A percentile compares a stretch with the other conserved stretches of the same genome.
Evolutionary conservation across 2,329 filamentous ascomycete species (phyloP).

Genomic region (Colletotrichum melonis): DNA sequence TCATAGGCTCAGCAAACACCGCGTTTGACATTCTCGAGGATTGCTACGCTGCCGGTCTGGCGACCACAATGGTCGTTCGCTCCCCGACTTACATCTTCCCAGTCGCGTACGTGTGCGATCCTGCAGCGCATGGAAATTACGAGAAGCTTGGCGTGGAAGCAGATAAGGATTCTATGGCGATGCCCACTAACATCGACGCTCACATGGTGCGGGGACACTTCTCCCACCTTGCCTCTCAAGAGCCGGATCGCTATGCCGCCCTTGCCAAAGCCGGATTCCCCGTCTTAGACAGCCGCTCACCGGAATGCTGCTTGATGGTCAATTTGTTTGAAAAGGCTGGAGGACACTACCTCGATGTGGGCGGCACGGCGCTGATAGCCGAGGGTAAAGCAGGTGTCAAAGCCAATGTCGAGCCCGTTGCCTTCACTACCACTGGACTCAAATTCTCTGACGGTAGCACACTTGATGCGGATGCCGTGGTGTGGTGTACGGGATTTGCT

Average conservation of each 20-base stretch:
- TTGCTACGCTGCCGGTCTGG: conserved; percentile 43
- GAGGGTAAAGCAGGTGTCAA: conserved; percentile 44
- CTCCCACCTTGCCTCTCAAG: background rate
- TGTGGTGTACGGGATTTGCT: conserved; percentile 50
- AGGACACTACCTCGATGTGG: conserved; percentile 50
- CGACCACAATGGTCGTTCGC: conserved; percentile 47
- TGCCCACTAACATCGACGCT: conserved; percentile 7
- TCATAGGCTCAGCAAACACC: conserved; percentile 53
- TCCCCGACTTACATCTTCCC: conserved; percentile 50
- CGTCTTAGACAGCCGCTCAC: conserved; percentile 10
- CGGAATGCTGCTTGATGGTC: conserved; percentile 18
- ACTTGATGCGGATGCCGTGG: conserved; percentile 46
- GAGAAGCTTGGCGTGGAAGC: conserved; percentile 28
- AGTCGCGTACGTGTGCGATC: conserved; percentile 38
- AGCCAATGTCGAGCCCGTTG: conserved; percentile 41
- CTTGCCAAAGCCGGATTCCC: conserved; percentile 9
- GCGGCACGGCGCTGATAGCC: conserved; percentile 39
- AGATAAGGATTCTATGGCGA: conserved; percentile 1
- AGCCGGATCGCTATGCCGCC: conserved; percentile 16
- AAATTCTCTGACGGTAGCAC: conserved; percentile 44
- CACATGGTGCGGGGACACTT: background rate
- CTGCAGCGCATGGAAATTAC: conserved; percentile 10
- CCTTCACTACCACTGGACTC: conserved; percentile 44
- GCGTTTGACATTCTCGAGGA: conserved; percentile 53
- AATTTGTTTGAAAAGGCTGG: conserved; percentile 43